Conservation (phyloP, 305 asterid genomes). For the Fraxinus sp. region DNA sequence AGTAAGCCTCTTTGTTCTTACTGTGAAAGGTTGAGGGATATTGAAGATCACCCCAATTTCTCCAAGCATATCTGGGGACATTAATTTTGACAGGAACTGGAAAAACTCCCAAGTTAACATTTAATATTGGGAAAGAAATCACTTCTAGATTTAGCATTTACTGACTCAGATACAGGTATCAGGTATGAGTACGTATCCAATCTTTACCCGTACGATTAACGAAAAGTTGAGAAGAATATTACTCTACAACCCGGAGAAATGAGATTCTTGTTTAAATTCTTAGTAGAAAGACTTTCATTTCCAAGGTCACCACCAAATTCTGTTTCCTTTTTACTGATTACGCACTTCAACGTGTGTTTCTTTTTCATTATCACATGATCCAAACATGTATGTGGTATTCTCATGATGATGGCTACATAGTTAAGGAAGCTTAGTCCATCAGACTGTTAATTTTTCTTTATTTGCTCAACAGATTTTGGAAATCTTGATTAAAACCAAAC, state of each 20-base stretch:
- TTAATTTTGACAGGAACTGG: slow-evolving; percentile 67
- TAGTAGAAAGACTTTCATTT: background rate
- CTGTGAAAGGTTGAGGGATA: slow-evolving; percentile 86
- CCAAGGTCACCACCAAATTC: background rate
- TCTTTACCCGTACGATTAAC: too few species aligned
- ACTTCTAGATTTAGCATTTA: background rate
- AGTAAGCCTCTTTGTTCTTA: slow-evolving; percentile 82
- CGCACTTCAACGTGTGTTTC: background rate
- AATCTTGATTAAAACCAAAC: slow-evolving; percentile 17
- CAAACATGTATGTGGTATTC: background rate
- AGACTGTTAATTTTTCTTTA: slow-evolving; percentile 15
- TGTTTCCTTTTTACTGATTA: background rate
- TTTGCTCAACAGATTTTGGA: slow-evolving; percentile 17
- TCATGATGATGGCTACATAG: background rate
- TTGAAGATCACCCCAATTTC: slow-evolving; percentile 89
- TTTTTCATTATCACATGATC: background rate
- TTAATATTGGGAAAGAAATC: slow-evolving; percentile 4
- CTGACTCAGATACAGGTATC: background rate
- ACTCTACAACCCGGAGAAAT: background rate
- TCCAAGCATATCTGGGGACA: slow-evolving; percentile 69
- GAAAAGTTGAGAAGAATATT: background rate
- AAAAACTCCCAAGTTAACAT: slow-evolving; percentile 31
- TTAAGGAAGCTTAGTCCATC: background rate
- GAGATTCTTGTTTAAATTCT: background rate
- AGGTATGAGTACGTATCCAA: too few species aligned